Evolutionary conservation across 441 rosid genomes (phyloP).

Genomic region (Eutrema salsugineum): DNA sequence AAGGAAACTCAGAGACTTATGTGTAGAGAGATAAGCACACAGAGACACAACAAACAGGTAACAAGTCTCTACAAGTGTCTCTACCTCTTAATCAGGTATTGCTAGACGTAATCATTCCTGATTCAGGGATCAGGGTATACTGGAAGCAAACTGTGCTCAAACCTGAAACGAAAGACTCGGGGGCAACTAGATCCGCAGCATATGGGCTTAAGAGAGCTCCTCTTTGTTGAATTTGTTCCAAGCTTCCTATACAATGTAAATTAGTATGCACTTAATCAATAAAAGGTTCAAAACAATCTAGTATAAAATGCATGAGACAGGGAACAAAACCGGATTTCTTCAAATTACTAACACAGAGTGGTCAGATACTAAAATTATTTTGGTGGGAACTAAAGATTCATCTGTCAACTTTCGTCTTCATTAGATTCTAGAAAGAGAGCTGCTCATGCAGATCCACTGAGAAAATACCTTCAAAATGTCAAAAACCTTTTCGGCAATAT

Average conservation of each 20-base stretch:
- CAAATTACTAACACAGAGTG: background rate
- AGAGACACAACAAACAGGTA: conserved; percentile 16
- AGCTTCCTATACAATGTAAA: conserved; percentile 30
- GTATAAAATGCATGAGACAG: background rate
- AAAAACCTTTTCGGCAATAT: conserved; percentile 92
- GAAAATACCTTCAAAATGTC: conserved; percentile 82
- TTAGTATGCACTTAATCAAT: background rate
- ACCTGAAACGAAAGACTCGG: background rate
- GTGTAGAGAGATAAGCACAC: background rate
- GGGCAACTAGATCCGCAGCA: conserved; percentile 1
- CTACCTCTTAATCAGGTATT: conserved; percentile 13
- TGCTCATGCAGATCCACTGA: conserved; percentile 1
- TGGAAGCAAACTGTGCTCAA: conserved; percentile 1
- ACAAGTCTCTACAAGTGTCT: conserved; percentile 18
- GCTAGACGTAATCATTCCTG: conserved; percentile 8
- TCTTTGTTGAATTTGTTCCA: conserved; percentile 40
- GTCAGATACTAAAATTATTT: background rate
- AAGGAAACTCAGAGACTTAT: conserved; percentile 8
- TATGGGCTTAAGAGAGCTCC: conserved; percentile 28
- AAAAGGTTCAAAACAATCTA: background rate
- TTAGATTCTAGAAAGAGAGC: background rate
- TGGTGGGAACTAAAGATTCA: background rate
- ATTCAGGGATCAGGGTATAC: background rate
- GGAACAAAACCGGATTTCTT: background rate
- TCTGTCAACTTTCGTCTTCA: background rate